Percentiles rank a stretch among this genome's conserved stretches.
Evolutionary conservation across 1,284 basidiomycete species (phyloP).

Genomic region (Tilletia indica): DNA sequence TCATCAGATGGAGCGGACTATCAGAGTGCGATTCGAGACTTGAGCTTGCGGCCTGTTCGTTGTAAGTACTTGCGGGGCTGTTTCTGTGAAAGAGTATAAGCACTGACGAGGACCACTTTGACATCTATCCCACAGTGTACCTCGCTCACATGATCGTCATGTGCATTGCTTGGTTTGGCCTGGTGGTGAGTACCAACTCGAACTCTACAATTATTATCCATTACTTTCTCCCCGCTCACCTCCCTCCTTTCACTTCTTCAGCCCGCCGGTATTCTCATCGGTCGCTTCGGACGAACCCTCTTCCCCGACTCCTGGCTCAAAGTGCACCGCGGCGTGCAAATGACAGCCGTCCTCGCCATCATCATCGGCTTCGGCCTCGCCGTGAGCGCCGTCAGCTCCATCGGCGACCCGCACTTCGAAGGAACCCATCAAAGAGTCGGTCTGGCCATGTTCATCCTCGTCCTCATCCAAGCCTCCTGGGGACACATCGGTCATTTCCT

Average conservation of each 20-base stretch:
- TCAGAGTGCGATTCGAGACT: neutral
- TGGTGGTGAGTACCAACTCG: constrained; percentile 55
- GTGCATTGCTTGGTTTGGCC: constrained; percentile 63
- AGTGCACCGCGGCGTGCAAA: constrained; percentile 62
- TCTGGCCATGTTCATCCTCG: constrained; percentile 65
- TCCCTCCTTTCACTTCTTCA: neutral
- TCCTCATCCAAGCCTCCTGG: constrained; percentile 63
- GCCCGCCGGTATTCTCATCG: constrained; percentile 65
- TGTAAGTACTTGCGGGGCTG: too few relatives aligned
- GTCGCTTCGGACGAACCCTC: constrained; percentile 64
- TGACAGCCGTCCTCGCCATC: constrained; percentile 60
- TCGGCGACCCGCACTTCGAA: constrained; percentile 25
- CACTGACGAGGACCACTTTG: neutral
- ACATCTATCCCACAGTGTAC: constrained; percentile 23
- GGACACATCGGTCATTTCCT: constrained; percentile 66
- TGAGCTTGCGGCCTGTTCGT: constrained; percentile 1
- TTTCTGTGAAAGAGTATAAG: too few relatives aligned
- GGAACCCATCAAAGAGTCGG: constrained; percentile 61
- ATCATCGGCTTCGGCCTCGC: constrained; percentile 65
- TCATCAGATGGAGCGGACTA: neutral
- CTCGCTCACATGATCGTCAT: constrained; percentile 45
- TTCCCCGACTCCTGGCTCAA: constrained; percentile 63
- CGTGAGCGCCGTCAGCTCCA: constrained; percentile 49
- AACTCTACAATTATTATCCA: neutral
- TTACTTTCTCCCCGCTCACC: too few relatives aligned